phyloP scores from a whole-genome alignment of 1,284 basidiomycete species.

The Schizophyllum commune region DNA sequence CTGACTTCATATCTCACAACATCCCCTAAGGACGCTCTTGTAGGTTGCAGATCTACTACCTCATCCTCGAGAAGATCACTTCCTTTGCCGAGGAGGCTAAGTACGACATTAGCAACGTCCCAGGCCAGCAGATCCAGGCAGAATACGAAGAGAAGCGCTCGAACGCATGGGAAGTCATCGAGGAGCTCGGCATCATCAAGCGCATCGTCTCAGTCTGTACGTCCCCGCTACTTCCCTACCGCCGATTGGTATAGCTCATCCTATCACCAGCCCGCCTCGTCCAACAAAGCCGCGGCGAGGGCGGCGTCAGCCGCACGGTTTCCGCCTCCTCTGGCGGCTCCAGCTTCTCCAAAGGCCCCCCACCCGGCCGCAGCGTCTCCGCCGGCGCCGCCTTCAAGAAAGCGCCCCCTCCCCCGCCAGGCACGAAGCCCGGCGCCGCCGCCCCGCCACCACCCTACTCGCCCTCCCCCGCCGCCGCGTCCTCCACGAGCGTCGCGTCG shows the following conservation, averaged over 20 bases:
- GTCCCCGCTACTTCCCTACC: conserved; percentile 21
- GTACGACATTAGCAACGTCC: conserved; percentile 63
- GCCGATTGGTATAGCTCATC: neutral
- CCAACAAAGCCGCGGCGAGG: conserved; percentile 41
- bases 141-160: conserved; percentile 78
- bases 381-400: conserved; percentile 37
- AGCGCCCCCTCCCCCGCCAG: conserved; percentile 36
- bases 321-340: conserved; percentile 26
- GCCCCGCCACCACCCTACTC: conserved; percentile 48
- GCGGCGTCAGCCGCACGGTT: conserved; percentile 27
- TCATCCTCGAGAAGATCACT: conserved; percentile 90
- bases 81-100: conserved; percentile 76
- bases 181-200: conserved; percentile 73
- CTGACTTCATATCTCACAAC: conserved; percentile 4
- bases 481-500: conserved; percentile 33
- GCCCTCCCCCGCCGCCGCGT: conserved; percentile 28
- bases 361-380: conserved; percentile 37
- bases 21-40: conserved; percentile 1
- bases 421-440: conserved; percentile 25
- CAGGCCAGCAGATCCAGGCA: conserved; percentile 64
- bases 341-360: conserved; percentile 6
- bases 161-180: conserved; percentile 72
- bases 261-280: conserved; percentile 51
- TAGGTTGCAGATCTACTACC: conserved; percentile 90
- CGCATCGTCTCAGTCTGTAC: conserved; percentile 77